phyloP scores from a whole-genome alignment of 108 stramenopile species.

The Discostella pseudostelligera region DNA sequence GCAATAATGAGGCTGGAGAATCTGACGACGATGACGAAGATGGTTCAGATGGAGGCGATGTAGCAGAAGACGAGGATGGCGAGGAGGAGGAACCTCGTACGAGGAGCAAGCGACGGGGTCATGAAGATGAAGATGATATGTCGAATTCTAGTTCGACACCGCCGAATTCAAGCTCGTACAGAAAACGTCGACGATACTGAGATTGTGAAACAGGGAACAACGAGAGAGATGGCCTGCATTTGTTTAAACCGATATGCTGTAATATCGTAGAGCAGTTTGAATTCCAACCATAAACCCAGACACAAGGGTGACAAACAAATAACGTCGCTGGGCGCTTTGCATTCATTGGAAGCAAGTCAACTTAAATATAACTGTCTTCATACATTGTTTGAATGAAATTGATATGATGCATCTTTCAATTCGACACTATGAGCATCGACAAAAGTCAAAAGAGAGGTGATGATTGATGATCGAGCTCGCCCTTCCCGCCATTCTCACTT shows the following conservation, averaged over 20 bases:
- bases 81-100: slow-evolving; percentile 31
- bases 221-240: background rate
- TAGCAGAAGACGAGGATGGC: slow-evolving; percentile 22
- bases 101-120: slow-evolving; percentile 12
- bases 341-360: no score
- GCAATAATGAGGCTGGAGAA: slow-evolving; percentile 16
- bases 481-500: no score
- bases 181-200: slow-evolving; percentile 38
- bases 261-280: background rate
- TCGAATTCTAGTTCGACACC: slow-evolving; percentile 32
- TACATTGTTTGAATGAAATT: no score
- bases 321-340: no score
- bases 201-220: background rate
- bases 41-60: slow-evolving; percentile 31
- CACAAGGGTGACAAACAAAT: no score
- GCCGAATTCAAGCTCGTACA: slow-evolving; percentile 19
- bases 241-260: background rate
- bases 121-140: slow-evolving; percentile 13
- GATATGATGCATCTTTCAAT: no score
- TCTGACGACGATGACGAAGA: slow-evolving; percentile 25
- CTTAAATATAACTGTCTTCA: no score
- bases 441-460: no score
- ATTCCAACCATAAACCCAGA: background rate
- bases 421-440: no score
- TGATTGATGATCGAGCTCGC: no score